Percentiles rank a stretch among this genome's conserved stretches.
phyloP scores from a whole-genome alignment of 495 filamentous ascomycete species.

The Xylaria telfairii region DNA sequence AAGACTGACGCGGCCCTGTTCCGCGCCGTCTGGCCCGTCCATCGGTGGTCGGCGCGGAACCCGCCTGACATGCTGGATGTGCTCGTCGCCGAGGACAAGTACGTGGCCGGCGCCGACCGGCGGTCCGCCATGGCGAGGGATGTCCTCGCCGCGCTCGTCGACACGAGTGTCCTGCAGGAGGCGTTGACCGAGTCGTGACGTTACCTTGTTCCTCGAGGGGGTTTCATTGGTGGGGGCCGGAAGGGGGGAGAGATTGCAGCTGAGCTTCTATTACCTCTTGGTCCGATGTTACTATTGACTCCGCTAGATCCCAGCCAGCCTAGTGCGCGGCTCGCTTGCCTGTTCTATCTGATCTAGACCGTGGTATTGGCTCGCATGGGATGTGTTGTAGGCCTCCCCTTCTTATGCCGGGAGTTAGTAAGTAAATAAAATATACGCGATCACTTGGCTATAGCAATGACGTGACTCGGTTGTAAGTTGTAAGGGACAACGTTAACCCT shows the following conservation, averaged over 20 bases:
- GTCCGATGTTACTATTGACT: not conserved
- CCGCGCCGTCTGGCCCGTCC: slow-evolving; percentile 47
- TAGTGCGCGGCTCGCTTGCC: slow-evolving; percentile 3
- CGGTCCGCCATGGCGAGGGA: slow-evolving; percentile 36
- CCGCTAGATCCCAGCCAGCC: not conserved
- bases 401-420: not conserved
- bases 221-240: slow-evolving; percentile 7
- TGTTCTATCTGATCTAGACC: too few relatives aligned
- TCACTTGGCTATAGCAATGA: not conserved
- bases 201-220: not conserved
- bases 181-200: slow-evolving; percentile 22
- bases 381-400: not conserved
- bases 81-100: slow-evolving; percentile 47
- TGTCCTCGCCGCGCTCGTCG: slow-evolving; percentile 43
- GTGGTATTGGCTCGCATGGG: slow-evolving; percentile 1
- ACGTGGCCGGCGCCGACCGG: slow-evolving; percentile 40
- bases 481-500: not conserved
- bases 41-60: slow-evolving; percentile 45
- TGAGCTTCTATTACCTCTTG: not conserved
- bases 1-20: slow-evolving; percentile 40
- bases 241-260: slow-evolving; percentile 9
- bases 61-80: slow-evolving; percentile 45
- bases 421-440: not conserved
- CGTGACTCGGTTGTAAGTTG: not conserved
- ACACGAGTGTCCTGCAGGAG: slow-evolving; percentile 33